Evolutionary conservation across 805 yeast species (phyloP), one percentile per base, ranked within the genome.

Genomic region (Candida mattraensis): DNA sequence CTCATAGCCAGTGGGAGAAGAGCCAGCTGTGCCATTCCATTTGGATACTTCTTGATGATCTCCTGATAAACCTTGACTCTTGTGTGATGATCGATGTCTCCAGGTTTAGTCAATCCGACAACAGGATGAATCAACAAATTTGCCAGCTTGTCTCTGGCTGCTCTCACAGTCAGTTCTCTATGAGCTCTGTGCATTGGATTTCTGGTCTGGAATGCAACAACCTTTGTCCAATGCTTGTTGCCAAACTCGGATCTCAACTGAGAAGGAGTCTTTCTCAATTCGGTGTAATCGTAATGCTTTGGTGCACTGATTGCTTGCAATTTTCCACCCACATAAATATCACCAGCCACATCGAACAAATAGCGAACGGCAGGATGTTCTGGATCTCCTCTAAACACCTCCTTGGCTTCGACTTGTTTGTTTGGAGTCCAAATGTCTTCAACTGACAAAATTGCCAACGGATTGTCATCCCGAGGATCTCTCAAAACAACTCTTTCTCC

Each of bases 101-200:
- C 97, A 9, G 97, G 97, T 64, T 89, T 89, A 47, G 98, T 89
- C 52, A 91, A 71, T 29, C 98, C 98, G 25, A 89, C 98, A 28
- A 89, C 98, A 4, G 98, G 98, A 64, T 89, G 98, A 56, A 89
- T 87, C 63, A 89, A 73, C 37, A 89, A 83, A 47, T 85, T 83
- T 30, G 91, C 88, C 48, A 87, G 83, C 50, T 87, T 79, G 50
- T 86, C 93, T 55, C 88, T 78, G n/a, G 98, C 97, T 23, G 97
- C 98, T 54, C 97, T 78, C 30, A 89, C 95, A 11, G 98, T 89
- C 56, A 89, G 72, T 64, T 89, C 98, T 62, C 97, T 78, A 65
- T 89, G 98, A 21, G 98, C 98, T 63, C 98, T 80, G 66, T 89
- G 98, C 97, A 89, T 91, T 50, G 98, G 98, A 70, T 89, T 89